Base-by-base conservation (phyloP, 805 yeast genomes). In the Sugiyamaella qingdaonensis region DNA sequence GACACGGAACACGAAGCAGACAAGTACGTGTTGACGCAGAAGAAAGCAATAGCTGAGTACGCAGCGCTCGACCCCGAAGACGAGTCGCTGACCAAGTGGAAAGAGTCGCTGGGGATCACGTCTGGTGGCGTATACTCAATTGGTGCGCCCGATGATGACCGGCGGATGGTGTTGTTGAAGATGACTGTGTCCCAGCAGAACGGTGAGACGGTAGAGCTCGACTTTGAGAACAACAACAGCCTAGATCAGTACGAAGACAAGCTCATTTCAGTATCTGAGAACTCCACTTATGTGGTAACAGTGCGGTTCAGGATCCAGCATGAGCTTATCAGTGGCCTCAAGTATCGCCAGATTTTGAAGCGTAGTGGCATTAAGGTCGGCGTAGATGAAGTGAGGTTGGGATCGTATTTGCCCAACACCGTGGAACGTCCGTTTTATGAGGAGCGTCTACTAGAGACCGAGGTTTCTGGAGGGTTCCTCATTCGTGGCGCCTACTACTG, bases 61-160 rank as follows among this genome's bases (percentile, higher is more conserved):
- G 81, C 84, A 52, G 78, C 84, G 53, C 71, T 90, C 60, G 97
- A 90, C 66, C 92, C 92, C 10, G 86, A 89, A 61, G 97, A 90
- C 67, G 96, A 88, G 69, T 85, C 95, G 14, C 75, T 90, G 58
- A 87, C 85, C 57, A 87, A 87, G 69, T 90, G 97, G 97, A 91
- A 91, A 69, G 87, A 83, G 54, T 86, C 95, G 1, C 73, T 90
- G 32, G 97, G 97, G 0, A 73, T 90, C 16, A 45, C 27, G 14
- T 13, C 46, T 54, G 71, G 82, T 49, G 76, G 81, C 9, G 83
- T 82, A 55, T 69, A 67, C 82, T 58, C 91, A 88, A 11, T 82
- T 83, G 68, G 67, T 29, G 82, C 78, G 48, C 78, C 87, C 2
- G 86, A 84, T 27, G 95, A 88, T 66, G 75, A 74, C 47, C 78